Evolutionary conservation across 371 early-diverging fungal species (phyloP), one percentile per base, ranked within the genome.

Genomic region (Mucor velutinosus): DNA sequence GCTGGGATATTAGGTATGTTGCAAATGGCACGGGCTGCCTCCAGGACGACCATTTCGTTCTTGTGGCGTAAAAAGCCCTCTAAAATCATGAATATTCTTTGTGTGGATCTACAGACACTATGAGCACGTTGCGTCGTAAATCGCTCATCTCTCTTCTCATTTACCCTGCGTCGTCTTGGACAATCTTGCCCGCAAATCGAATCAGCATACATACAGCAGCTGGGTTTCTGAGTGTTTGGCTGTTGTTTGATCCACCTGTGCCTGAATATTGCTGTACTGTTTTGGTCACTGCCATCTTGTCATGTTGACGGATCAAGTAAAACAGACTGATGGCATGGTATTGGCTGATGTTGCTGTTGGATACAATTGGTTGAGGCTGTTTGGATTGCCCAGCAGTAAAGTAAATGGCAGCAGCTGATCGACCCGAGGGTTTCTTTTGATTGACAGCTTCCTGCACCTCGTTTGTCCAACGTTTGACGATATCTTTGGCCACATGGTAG

Each of bases 251-350:
- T 19, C 80, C 72, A 12, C 68, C 65, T 64, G 84, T 65, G 17
- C 88, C 89, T 57, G 93, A 85, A 72, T 94, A 94, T 47, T 87
- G 87, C 71, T 98, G 98, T 15, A 97, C 95, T 49, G 97, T 68
- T 82, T 99, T 99, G 72, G 93, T 89, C 49, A 97, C 92, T 14
- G 98, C 97, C 97, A 99, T 97, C 49, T 95, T 88, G 83, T 99
- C 99, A 71, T 97, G 95, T 78, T 96, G 96, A 15, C 95, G 88
- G 61, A 99, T 94, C 64, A 90, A 88, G 71, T 97, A 98, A 78
- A 98, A 75, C n/a, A 98, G 84, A 7, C 98, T 98, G 29, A 98
- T 78, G 33, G 99, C 99, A 75, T 99, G 99, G 81, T 98, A 99
- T 83, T 98, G 98, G 30, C 90, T 89, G 65, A 94, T 94, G 66